Evolutionary conservation across 2,329 filamentous ascomycete species (phyloP).

Genomic region (Fusarium algeriense): DNA sequence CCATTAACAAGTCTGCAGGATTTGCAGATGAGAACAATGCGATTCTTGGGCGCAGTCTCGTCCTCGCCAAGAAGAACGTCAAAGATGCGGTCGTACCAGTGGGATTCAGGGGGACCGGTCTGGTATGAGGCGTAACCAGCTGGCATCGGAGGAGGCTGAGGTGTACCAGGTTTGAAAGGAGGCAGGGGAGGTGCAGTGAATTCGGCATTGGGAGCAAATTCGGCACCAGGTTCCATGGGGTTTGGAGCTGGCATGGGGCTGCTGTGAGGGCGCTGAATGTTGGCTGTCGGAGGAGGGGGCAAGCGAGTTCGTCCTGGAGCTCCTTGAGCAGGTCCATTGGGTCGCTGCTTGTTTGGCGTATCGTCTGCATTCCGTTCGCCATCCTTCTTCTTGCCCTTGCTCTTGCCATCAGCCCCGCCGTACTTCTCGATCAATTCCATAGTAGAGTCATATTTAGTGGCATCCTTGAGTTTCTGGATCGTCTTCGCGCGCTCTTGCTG

Average conservation of each 20-base stretch:
- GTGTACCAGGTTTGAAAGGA: constrained; percentile 55
- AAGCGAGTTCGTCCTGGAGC: constrained; percentile 59
- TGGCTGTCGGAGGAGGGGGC: constrained; percentile 72
- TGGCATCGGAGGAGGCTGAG: constrained; percentile 31
- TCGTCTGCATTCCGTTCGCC: constrained; percentile 28
- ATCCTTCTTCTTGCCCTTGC: constrained; percentile 51
- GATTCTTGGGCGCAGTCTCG: constrained; percentile 91
- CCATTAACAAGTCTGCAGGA: constrained; percentile 92
- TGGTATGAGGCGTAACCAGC: constrained; percentile 34
- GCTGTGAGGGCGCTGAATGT: constrained; percentile 63
- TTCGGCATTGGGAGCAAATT: constrained; percentile 80
- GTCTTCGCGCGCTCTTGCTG: constrained; percentile 85
- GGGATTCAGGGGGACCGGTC: constrained; percentile 57
- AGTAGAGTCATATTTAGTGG: constrained; percentile 96
- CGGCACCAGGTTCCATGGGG: constrained; percentile 62
- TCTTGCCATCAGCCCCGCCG: constrained; percentile 71
- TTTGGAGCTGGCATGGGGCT: constrained; percentile 48
- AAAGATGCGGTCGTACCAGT: constrained; percentile 95
- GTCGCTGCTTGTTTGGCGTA: constrained; percentile 30
- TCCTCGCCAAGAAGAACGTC: constrained; percentile 95
- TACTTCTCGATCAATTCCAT: constrained; percentile 95
- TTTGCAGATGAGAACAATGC: constrained; percentile 86
- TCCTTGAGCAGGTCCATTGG: constrained; percentile 16
- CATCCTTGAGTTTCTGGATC: constrained; percentile 93
- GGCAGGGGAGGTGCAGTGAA: constrained; percentile 49